Evolutionary conservation across 139 green algal genomes (phyloP), one percentile per base, ranked within the genome.

Genomic region (Dunaliella primolecta): DNA sequence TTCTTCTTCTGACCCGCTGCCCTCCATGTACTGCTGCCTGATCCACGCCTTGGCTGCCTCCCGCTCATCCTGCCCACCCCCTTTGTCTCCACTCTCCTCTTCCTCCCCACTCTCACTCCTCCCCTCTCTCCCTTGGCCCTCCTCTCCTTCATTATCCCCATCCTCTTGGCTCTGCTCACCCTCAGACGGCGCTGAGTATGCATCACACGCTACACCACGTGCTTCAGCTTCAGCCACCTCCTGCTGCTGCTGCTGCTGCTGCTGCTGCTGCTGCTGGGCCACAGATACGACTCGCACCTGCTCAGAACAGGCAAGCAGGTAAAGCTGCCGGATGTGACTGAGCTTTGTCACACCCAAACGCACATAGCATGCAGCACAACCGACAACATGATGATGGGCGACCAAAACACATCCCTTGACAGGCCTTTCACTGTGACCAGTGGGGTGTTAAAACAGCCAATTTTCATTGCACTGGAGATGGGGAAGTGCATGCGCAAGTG

Each of bases 41-140:
- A 96, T 97, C 91, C 92, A 96, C 0, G 89, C 89, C 86, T 93
- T 91, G 35, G 86, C 82, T 0, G 80, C 78, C 30, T 75, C 37
- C 75, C 34, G n/a, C n/a, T 37, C n/a, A 1, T 37, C 1, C 64
- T 82, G n/a, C 71, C 46, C 33, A 34, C 72, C 31, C 77, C 29
- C 57, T 2, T 7, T n/a, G 0, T 81, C 34, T 74, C 36, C 55
- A 1, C 1, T 25, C 1, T 84, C 81, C 31, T 77, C 81, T 29
- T 38, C 82, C 23, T 35, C 37, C 29, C n/a, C 21, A 31, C 78
- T 84, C 75, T 88, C 88, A n/a, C n/a, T n/a, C n/a, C n/a, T n/a
- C n/a, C n/a, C n/a, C n/a, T n/a, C n/a, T n/a, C n/a, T n/a, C n/a
- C n/a, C n/a, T n/a, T n/a, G n/a, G n/a, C n/a, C n/a, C 56, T 83